A percentile compares a stretch with the other conserved stretches of the same genome.
These are phyloP conservation scores for Aspergillus diversus DNA, from an alignment of 495 filamentous ascomycete species.

Conservation along the genomic window DNA sequence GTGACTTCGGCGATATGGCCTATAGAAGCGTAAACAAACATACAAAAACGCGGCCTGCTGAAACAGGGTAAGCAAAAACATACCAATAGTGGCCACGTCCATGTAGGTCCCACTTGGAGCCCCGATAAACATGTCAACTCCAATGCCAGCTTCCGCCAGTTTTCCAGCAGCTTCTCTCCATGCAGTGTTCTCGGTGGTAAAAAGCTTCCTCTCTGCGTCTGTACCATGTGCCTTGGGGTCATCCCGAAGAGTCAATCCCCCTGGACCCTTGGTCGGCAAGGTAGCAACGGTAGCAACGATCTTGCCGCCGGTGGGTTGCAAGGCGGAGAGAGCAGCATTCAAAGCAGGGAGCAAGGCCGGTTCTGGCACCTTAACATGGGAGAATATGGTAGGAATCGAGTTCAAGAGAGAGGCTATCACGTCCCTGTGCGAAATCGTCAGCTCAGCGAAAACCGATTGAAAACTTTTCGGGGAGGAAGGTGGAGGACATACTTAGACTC, in stretches of 20 bases:
- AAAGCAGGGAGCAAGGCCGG: conserved; percentile 83
- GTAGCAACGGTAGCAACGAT: conserved; percentile 84
- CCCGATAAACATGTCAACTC: conserved; percentile 92
- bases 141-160: conserved; percentile 86
- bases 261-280: conserved; percentile 89
- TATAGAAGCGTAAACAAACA: conserved; percentile 16
- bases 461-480: background rate
- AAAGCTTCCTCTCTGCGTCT: conserved; percentile 90
- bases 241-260: conserved; percentile 79
- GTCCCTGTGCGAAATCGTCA: conserved; percentile 44
- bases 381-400: conserved; percentile 81
- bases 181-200: conserved; percentile 83
- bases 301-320: conserved; percentile 88
- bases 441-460: background rate
- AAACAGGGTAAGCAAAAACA: conserved; percentile 29
- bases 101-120: conserved; percentile 87
- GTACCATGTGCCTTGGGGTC: conserved; percentile 83
- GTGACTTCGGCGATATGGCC: conserved; percentile 58
- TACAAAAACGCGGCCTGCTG: background rate
- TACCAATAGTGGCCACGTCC: conserved; percentile 93
- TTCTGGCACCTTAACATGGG: conserved; percentile 83
- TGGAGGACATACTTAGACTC: conserved; percentile 69
- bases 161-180: conserved; percentile 84
- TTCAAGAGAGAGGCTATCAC: conserved; percentile 84
- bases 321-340: conserved; percentile 76